Evolutionary conservation across 257 asterid species (phyloP), one percentile per base, ranked within the genome.

Genomic region (Hygrophila difformis): DNA sequence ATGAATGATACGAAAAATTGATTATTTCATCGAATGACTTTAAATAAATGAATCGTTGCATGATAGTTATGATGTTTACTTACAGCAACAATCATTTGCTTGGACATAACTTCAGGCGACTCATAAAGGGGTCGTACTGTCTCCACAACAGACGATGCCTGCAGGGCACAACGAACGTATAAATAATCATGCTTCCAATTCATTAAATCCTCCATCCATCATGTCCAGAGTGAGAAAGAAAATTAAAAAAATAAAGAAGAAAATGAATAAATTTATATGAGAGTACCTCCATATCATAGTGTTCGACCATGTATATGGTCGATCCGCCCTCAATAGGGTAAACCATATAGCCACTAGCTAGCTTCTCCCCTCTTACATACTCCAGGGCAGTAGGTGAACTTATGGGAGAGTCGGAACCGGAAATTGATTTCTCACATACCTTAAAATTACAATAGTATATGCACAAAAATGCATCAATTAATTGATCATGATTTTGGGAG

Each of bases 321-420:
- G 82, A 74, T 17, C 79, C 79, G 36, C 54, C 64, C 24, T 56
- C 76, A 29, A 52, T 42, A 1, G 76, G 70, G 11, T 60, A 39
- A 47, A 75, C 39, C 69, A 75, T 36, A 60, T 62, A 75, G 21
- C 83, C 83, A 61, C 79, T 71, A 15, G 75, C 67, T 51, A 71
- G 26, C 70, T 57, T 67, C 43, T 38, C 64, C 16, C 65, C 75
- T 55, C 78, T 63, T 33, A 63, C 69, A 49, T 60, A 75, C 53
- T 75, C 83, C 14, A 61, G 53, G 28, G 63, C 53, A 53, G 53
- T 52, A 35, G 76, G 76, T 44, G 73, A 64, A 39, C 73, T 67
- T 47, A 64, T 66, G 34, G 29, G 60, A 36, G 42, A 61, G 43
- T 68, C 71, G 20, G 64, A 57, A 31, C 60, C 60, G 57, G 65